Evolutionary conservation across 768 basidiomycete genomes (phyloP), one percentile per base, ranked within the genome.

Genomic region (Russula abietina): DNA sequence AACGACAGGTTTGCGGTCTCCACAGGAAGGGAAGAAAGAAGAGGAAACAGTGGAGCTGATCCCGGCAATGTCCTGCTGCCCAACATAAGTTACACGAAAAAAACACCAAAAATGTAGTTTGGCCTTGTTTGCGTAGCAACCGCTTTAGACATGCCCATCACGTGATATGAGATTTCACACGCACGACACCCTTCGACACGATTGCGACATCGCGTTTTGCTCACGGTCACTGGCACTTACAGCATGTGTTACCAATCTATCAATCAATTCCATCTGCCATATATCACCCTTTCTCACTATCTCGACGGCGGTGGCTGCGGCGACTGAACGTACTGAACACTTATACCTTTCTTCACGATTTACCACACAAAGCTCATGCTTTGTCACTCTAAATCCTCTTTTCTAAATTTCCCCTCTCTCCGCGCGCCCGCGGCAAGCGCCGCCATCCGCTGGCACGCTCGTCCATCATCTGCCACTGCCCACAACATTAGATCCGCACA

Each of bases 1-100:
- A 39, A 39, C 12, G 33, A 36, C 33, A 2, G 8, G 11, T 39
- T 65, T 71, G 70, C 32, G 81, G 81, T 12, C 28, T 30, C 28
- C 5, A 5, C 28, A 30, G 28, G 28, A 30, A 30, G 28, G 28
- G 28, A 30, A 30, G 28, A 30, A 30, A 65, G 74, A 33, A 33
- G 10, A 33, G 33, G 33, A 33, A n/a, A n/a, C n/a, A n/a, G n/a
- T n/a, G n/a, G n/a, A n/a, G n/a, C n/a, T n/a, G n/a, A n/a, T n/a
- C n/a, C n/a, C n/a, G n/a, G n/a, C n/a, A n/a, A n/a, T n/a, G n/a
- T n/a, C n/a, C n/a, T n/a, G n/a, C n/a, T n/a, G n/a, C n/a, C n/a
- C n/a, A n/a, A n/a, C n/a, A n/a, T n/a, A n/a, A n/a, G n/a, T n/a
- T n/a, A n/a, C n/a, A n/a, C n/a, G n/a, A n/a, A n/a, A n/a, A n/a